These are phyloP conservation scores for Ascochyta rabiei DNA, from an alignment of 2,329 filamentous ascomycete species.

Conservation along the genomic window DNA sequence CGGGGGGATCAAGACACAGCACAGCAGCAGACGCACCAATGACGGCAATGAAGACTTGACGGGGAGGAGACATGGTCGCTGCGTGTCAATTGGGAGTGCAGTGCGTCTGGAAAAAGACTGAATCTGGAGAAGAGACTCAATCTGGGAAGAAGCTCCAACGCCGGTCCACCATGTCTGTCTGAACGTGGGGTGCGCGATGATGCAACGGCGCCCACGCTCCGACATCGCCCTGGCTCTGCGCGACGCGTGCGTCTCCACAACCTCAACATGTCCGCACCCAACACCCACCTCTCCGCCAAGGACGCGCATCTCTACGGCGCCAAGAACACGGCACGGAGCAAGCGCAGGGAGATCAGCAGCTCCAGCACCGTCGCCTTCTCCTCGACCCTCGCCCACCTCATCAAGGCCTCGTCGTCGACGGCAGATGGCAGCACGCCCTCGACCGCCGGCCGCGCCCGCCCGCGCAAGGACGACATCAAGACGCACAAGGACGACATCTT, in stretches of 20 bases:
- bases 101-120: constrained; percentile 5
- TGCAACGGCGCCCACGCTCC: constrained; percentile 27
- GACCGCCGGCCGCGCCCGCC: constrained; percentile 58
- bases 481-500: too few relatives aligned
- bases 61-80: constrained; percentile 49
- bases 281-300: constrained; percentile 43
- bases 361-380: constrained; percentile 82
- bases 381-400: constrained; percentile 83
- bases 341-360: constrained; percentile 69
- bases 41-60: constrained; percentile 56
- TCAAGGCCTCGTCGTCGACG: constrained; percentile 57
- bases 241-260: constrained; percentile 3
- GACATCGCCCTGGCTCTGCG: constrained; percentile 29
- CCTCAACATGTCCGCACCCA: constrained; percentile 6
- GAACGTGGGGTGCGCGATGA: constrained; percentile 10
- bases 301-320: constrained; percentile 79
- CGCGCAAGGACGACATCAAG: constrained; percentile 68
- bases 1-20: neutral
- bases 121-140: neutral
- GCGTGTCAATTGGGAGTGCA: constrained; percentile 14
- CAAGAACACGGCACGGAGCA: constrained; percentile 62
- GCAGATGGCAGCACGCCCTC: constrained; percentile 49
- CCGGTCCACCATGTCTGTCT: too few relatives aligned
- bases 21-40: constrained; percentile 44
- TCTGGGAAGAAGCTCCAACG: neutral